phyloP scores from a whole-genome alignment of 441 rosid species.

The Euphorbia schlechtendalii region DNA sequence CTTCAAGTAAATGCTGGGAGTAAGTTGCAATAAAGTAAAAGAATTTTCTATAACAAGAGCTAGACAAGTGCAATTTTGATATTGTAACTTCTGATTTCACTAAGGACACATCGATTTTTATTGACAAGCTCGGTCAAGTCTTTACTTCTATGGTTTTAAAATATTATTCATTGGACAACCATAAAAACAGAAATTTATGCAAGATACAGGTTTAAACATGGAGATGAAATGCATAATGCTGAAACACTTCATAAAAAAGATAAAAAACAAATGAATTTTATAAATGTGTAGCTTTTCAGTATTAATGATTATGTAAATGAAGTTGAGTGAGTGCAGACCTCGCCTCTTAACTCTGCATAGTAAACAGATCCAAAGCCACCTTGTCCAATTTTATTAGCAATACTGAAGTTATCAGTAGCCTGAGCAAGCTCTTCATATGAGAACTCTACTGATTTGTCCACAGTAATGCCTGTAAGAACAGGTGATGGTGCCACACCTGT shows the following conservation, averaged over 20 bases:
- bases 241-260: background rate
- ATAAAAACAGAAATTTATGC: conserved; percentile 3
- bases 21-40: background rate
- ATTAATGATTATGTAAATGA: conserved; percentile 7
- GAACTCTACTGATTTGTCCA: conserved; percentile 43
- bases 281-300: background rate
- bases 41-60: background rate
- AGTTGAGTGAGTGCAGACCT: conserved; percentile 38
- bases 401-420: conserved; percentile 50
- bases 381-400: conserved; percentile 78
- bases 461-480: conserved; percentile 59
- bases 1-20: background rate
- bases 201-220: background rate
- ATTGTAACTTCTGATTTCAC: background rate
- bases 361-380: conserved; percentile 94
- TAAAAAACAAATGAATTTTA: background rate
- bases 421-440: conserved; percentile 33
- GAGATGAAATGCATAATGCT: conserved; percentile 2
- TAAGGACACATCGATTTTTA: background rate
- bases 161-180: too few relatives aligned
- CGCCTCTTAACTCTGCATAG: conserved; percentile 89
- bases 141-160: background rate
- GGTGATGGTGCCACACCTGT: conserved; percentile 27
- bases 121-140: background rate
- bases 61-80: background rate